These are phyloP conservation scores for Globisporangium cystogenes DNA, from an alignment of 352 stramenopile genomes.

Conservation along the genomic window DNA sequence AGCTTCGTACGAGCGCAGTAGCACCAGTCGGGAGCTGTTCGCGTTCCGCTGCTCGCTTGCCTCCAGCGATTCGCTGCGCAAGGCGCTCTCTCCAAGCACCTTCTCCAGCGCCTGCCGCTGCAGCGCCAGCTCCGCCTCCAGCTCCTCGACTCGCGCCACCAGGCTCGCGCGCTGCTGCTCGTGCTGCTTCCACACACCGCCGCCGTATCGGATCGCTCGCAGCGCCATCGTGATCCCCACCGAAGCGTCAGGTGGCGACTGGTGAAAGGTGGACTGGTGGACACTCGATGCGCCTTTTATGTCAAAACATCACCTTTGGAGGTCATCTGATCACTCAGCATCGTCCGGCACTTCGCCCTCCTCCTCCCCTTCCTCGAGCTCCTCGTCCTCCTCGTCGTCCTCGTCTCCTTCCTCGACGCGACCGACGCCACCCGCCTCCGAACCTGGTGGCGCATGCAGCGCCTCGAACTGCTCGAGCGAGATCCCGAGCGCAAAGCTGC, in stretches of 20 bases:
- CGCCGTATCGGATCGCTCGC: constrained; percentile 20
- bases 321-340: not conserved
- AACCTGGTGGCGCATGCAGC: constrained; percentile 2
- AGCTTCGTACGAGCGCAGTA: too few relatives aligned
- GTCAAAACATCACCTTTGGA: not conserved
- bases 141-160: constrained; percentile 6
- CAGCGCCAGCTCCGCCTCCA: constrained; percentile 4
- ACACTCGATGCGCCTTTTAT: not conserved
- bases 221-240: constrained; percentile 10
- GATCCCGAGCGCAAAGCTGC: constrained; percentile 16
- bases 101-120: not conserved
- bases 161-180: constrained; percentile 15
- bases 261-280: not conserved
- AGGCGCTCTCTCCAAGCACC: not conserved
- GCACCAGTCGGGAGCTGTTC: not conserved
- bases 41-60: not conserved
- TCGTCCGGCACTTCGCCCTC: constrained; percentile 4
- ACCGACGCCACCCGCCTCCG: not conserved
- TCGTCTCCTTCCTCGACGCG: constrained; percentile 11
- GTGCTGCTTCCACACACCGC: constrained; percentile 28
- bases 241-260: not conserved
- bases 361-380: constrained; percentile 17
- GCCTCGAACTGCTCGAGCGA: constrained; percentile 12
- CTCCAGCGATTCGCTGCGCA: constrained; percentile 1
- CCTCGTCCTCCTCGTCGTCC: constrained; percentile 25